Conservation (phyloP, 2,329 filamentous ascomycete species). For the Trichophyton mentagrophytes region DNA sequence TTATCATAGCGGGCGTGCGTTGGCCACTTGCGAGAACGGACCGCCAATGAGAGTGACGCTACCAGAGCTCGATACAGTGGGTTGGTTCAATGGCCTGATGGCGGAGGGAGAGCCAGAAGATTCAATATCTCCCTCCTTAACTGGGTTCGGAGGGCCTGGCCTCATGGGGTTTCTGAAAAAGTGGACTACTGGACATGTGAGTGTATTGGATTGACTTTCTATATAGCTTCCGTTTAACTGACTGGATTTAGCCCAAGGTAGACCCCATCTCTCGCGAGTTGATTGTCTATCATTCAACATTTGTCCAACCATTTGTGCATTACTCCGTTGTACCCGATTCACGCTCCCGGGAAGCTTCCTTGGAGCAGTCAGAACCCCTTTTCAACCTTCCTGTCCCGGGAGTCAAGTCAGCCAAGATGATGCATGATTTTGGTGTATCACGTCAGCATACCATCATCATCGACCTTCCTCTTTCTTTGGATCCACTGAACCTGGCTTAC, state of each 20-base stretch:
- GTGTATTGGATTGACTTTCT: not conserved
- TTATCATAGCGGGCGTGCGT: constrained; percentile 54
- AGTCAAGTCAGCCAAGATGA: constrained; percentile 53
- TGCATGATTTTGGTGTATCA: constrained; percentile 64
- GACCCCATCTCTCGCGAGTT: constrained; percentile 53
- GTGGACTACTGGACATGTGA: not conserved
- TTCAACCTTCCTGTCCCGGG: constrained; percentile 49
- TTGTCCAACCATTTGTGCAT: constrained; percentile 52
- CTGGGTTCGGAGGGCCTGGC: not conserved
- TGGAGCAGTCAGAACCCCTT: constrained; percentile 18
- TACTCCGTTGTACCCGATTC: constrained; percentile 47
- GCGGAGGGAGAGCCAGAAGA: constrained; percentile 34
- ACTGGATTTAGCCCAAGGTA: constrained; percentile 47
- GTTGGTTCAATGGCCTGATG: constrained; percentile 52
- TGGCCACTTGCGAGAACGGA: constrained; percentile 60
- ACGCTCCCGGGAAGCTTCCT: constrained; percentile 16
- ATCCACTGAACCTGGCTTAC: constrained; percentile 49
- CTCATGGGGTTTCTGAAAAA: not conserved
- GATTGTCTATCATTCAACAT: constrained; percentile 55
- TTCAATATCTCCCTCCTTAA: not conserved
- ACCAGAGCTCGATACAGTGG: constrained; percentile 53
- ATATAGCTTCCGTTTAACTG: not conserved
- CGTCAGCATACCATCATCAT: constrained; percentile 51
- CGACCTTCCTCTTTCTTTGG: constrained; percentile 54
- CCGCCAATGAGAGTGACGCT: constrained; percentile 54